Conservation (phyloP, 1,284 basidiomycete species). For the Cryptococcus neoformans region DNA sequence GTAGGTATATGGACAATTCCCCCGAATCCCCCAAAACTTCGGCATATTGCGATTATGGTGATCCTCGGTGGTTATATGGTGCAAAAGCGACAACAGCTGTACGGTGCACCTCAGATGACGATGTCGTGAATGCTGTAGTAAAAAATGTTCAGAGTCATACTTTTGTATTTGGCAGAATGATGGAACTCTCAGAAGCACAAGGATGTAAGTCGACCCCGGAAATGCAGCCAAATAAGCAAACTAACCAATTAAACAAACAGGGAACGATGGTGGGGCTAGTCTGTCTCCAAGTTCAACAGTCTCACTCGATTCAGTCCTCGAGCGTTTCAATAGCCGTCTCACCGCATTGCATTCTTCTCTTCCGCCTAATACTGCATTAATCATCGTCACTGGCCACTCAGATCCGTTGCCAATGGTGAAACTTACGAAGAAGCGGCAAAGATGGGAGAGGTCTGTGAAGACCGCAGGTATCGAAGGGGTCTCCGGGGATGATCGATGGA, state of each 20-base stretch:
- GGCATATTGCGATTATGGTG: conserved; percentile 80
- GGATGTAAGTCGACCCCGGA: conserved; percentile 62
- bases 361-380: conserved; percentile 70
- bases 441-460: conserved; percentile 68
- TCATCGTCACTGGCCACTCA: conserved; percentile 81
- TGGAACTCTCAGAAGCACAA: conserved; percentile 66
- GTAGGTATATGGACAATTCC: conserved; percentile 45
- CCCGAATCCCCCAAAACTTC: conserved; percentile 56
- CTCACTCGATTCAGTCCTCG: conserved; percentile 24
- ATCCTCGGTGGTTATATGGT: conserved; percentile 74
- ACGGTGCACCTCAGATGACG: conserved; percentile 68
- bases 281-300: conserved; percentile 19
- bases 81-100: conserved; percentile 71
- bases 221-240: not conserved
- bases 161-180: conserved; percentile 77
- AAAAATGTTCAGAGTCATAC: conserved; percentile 64
- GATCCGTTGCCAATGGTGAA: conserved; percentile 74
- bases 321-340: conserved; percentile 61
- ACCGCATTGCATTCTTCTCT: conserved; percentile 62
- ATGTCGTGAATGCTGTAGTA: conserved; percentile 62
- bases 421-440: conserved; percentile 63
- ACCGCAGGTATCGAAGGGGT: conserved; percentile 51
- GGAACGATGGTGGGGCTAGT: conserved; percentile 3
- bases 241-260: not conserved
- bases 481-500: conserved; percentile 61